These are phyloP conservation scores for Sugiyamaella smithiae DNA, from an alignment of 805 yeast species.

Conservation along the genomic window DNA sequence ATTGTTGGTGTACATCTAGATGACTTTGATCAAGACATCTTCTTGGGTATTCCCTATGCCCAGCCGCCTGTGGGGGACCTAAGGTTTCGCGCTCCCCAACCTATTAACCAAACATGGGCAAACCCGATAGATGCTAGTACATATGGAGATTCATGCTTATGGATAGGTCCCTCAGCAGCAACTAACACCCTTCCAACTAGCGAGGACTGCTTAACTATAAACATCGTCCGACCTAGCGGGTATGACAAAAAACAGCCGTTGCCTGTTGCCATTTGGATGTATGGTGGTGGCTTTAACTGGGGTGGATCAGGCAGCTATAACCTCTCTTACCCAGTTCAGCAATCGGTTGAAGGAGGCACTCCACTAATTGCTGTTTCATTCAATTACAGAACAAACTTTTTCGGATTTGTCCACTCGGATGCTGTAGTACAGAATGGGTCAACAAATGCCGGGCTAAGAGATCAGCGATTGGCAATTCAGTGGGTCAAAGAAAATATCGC, in stretches of 20 bases:
- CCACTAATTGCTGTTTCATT: slow-evolving; percentile 30
- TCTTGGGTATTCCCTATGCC: slow-evolving; percentile 32
- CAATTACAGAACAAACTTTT: slow-evolving; percentile 36
- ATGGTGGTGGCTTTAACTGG: slow-evolving; percentile 35
- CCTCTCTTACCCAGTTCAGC: slow-evolving; percentile 21
- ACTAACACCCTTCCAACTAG: neutral
- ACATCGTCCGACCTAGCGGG: slow-evolving; percentile 27
- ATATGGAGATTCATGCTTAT: slow-evolving; percentile 16
- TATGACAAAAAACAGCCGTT: slow-evolving; percentile 9
- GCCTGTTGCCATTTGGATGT: slow-evolving; percentile 35
- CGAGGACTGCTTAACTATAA: slow-evolving; percentile 33
- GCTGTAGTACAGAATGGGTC: slow-evolving; percentile 26
- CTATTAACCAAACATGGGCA: neutral
- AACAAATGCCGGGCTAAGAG: slow-evolving; percentile 37
- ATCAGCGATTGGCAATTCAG: slow-evolving; percentile 36
- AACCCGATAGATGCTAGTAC: neutral
- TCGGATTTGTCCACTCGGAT: slow-evolving; percentile 35
- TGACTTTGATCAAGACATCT: slow-evolving; percentile 3
- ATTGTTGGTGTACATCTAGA: neutral
- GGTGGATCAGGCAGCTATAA: slow-evolving; percentile 29
- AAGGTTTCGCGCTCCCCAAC: slow-evolving; percentile 28
- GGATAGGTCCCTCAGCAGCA: slow-evolving; percentile 17
- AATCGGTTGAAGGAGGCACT: slow-evolving; percentile 5
- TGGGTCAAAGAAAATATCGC: slow-evolving; percentile 38
- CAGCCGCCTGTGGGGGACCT: slow-evolving; percentile 30